phyloP scores from a whole-genome alignment of 306 rosid species.

The Cicer bijugum region DNA sequence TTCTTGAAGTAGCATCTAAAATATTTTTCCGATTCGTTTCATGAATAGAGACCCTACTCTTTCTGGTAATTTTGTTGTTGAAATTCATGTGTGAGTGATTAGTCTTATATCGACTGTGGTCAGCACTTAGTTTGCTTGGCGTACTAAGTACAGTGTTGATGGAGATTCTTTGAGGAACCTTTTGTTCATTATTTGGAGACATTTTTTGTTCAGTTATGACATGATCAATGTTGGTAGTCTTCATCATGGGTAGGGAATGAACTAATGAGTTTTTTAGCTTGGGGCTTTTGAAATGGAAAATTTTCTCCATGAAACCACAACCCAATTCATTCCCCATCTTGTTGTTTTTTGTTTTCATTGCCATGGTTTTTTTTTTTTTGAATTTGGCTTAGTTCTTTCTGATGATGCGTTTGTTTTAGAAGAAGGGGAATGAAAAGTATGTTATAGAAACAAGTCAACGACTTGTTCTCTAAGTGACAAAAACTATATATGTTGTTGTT shows the following conservation, averaged over 20 bases:
- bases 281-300: constrained; percentile 60
- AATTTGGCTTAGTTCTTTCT: background rate
- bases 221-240: constrained; percentile 37
- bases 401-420: background rate
- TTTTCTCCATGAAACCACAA: constrained; percentile 71
- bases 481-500: background rate
- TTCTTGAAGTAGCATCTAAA: constrained; percentile 68
- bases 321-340: constrained; percentile 52
- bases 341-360: constrained; percentile 49
- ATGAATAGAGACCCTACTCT: constrained; percentile 32
- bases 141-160: background rate
- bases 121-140: constrained; percentile 26
- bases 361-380: constrained; percentile 45
- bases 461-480: background rate
- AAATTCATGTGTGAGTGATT: too few species aligned
- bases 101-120: constrained; percentile 30
- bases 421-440: constrained; percentile 8
- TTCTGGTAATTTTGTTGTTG: background rate
- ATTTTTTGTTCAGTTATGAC: constrained; percentile 41
- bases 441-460: background rate
- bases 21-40: constrained; percentile 35
- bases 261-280: constrained; percentile 67
- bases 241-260: constrained; percentile 75
- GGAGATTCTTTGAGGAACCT: constrained; percentile 1
- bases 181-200: constrained; percentile 40